Evolutionary conservation across 1,284 basidiomycete genomes (phyloP).

Genomic region (Cryptococcus sp.): DNA sequence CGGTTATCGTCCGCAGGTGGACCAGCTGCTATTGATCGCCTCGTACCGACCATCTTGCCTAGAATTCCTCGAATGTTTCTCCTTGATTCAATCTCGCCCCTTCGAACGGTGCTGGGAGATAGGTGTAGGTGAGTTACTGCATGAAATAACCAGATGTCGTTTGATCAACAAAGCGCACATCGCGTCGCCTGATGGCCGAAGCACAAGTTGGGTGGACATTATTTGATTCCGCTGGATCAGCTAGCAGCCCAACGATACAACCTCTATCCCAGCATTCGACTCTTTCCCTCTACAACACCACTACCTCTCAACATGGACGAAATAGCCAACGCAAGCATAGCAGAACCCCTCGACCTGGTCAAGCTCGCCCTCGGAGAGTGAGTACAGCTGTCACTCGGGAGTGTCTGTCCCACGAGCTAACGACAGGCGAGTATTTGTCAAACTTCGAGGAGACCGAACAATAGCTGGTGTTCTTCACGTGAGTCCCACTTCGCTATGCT

Average conservation of each 20-base stretch:
- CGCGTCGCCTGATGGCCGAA: too few relatives aligned
- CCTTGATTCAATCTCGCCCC: too few relatives aligned
- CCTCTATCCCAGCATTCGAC: too few relatives aligned
- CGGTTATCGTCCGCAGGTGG: slow-evolving; percentile 21
- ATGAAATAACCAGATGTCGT: too few relatives aligned
- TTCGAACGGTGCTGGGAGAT: too few relatives aligned
- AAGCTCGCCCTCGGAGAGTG: slow-evolving; percentile 92
- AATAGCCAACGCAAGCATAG: slow-evolving; percentile 61
- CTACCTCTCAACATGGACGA: slow-evolving; percentile 48
- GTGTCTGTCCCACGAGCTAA: slow-evolving; percentile 1
- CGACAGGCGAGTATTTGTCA: slow-evolving; percentile 50
- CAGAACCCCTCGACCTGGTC: slow-evolving; percentile 98
- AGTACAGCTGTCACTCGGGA: too few relatives aligned
- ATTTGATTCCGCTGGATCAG: too few relatives aligned
- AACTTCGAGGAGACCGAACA: slow-evolving; percentile 91
- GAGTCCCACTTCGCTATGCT: slow-evolving; percentile 46
- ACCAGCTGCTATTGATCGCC: not conserved
- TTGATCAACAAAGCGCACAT: not conserved
- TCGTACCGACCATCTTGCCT: slow-evolving; percentile 5
- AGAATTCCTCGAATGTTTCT: too few relatives aligned
- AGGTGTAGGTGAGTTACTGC: too few relatives aligned
- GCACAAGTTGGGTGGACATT: too few relatives aligned
- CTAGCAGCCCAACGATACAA: too few relatives aligned
- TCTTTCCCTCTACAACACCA: too few relatives aligned
- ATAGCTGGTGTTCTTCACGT: slow-evolving; percentile 90